Base-by-base conservation (phyloP, 1,284 basidiomycete genomes). In the Cryptococcus sp. region DNA sequence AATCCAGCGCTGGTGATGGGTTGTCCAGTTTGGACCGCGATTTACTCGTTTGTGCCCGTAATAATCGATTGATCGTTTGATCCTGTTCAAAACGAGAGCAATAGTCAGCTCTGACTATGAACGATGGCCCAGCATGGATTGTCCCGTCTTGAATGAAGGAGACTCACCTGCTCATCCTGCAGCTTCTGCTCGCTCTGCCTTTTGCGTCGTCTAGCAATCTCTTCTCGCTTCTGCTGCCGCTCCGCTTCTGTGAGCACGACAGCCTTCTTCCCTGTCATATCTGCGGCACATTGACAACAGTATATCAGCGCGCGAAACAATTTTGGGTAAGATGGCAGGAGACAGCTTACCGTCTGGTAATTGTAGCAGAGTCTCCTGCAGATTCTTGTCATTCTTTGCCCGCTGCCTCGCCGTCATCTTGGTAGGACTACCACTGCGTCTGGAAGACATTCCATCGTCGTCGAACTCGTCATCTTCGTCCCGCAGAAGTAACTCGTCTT, bases 181-280 rank as follows among this genome's bases (percentile, higher is more conserved):
- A 93, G 81, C 75, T 89, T 91, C 81, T 93, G 93, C 76, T 93
- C 92, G 19, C 85, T 87, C 59, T 93, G 81, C 65, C 93, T 89
- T 69, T 87, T 89, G 46, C 92, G 82, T 72, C 92, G 89, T 34
- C 91, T 82, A 0, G 91, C 90, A 0, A 87, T 91, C 78, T 95
- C 92, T 72, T 92, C 90, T 29, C 89, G 82, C 49, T 88, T 84
- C 17, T 93, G 80, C 0, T 89, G 87, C 1, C 91, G 81, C 75
- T 94, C 92, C 0, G 86, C 85, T 66, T 92, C 90, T 17, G 90
- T 93, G 5, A 92, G 80, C 23, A 74, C 62, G 13, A 86, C 83
- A 65, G 88, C 87, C 77, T 91, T 91, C 72, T 87, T 89, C 23
- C 84, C 80, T 1, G 82, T 81, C 0, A 81, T 81, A 58, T 84